These are phyloP conservation scores for Hygrophila difformis DNA, from an alignment of 257 asterid genomes.

Conservation along the genomic window DNA sequence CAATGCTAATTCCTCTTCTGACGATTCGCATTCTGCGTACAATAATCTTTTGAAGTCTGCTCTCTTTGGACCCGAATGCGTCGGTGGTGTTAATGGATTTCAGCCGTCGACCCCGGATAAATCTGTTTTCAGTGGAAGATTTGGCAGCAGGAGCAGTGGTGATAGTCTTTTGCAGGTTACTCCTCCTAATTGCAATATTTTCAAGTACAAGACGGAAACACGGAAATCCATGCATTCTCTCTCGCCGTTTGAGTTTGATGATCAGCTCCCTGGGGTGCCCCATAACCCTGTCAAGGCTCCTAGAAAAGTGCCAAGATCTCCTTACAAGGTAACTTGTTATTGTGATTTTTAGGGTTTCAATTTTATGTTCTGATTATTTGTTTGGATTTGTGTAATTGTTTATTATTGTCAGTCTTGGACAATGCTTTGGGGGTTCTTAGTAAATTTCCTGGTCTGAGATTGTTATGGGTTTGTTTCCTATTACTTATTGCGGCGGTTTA, in stretches of 20 bases:
- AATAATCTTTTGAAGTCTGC: slow-evolving; percentile 56
- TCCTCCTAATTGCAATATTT: slow-evolving; percentile 68
- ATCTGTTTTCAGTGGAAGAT: slow-evolving; percentile 23
- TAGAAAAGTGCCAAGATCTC: slow-evolving; percentile 74
- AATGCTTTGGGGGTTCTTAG: slow-evolving; percentile 8
- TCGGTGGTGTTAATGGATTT: slow-evolving; percentile 26
- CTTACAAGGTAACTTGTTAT: slow-evolving; percentile 57
- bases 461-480: background rate
- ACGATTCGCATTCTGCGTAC: slow-evolving; percentile 64
- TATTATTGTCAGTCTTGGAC: background rate
- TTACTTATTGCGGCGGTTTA: background rate
- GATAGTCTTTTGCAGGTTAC: slow-evolving; percentile 25
- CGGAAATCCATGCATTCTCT: slow-evolving; percentile 52
- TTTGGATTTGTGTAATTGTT: background rate
- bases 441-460: slow-evolving; percentile 3
- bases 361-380: background rate
- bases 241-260: slow-evolving; percentile 70
- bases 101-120: slow-evolving; percentile 66
- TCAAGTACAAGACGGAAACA: slow-evolving; percentile 73
- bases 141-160: slow-evolving; percentile 16
- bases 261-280: slow-evolving; percentile 71
- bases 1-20: slow-evolving; percentile 24
- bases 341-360: background rate
- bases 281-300: slow-evolving; percentile 76
- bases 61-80: slow-evolving; percentile 60